Conservation (phyloP, 495 filamentous ascomycete species). For the Aspergillus sclerotiicarbonarius region DNA sequence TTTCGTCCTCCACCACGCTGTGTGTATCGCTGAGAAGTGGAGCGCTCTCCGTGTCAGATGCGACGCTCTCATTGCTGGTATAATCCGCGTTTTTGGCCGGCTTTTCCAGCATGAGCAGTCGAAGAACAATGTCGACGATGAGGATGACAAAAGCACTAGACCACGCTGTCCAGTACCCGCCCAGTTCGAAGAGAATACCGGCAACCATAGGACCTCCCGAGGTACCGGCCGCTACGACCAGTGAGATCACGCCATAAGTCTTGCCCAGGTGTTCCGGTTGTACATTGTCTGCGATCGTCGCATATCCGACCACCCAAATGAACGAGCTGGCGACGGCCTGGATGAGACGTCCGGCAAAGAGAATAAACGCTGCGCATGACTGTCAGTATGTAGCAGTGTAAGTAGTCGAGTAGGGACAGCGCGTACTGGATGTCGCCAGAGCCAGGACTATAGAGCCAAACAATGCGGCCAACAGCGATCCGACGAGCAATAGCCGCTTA, state of each 20-base stretch:
- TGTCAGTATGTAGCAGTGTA: background rate
- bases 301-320: constrained; percentile 25
- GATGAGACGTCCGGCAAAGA: constrained; percentile 25
- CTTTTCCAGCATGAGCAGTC: constrained; percentile 28
- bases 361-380: constrained; percentile 8
- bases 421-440: constrained; percentile 15
- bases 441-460: constrained; percentile 17
- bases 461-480: constrained; percentile 14
- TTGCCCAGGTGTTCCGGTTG: constrained; percentile 22
- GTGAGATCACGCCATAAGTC: constrained; percentile 17
- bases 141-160: constrained; percentile 23
- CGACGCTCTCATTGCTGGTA: background rate
- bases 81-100: background rate
- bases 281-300: constrained; percentile 23
- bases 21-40: constrained; percentile 7
- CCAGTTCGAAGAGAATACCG: constrained; percentile 22
- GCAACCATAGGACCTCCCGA: constrained; percentile 23
- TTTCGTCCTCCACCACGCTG: background rate
- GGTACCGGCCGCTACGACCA: constrained; percentile 22
- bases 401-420: background rate
- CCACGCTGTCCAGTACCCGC: constrained; percentile 32
- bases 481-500: constrained; percentile 14
- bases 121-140: constrained; percentile 21
- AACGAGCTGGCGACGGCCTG: constrained; percentile 20
- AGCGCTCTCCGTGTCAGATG: constrained; percentile 9